Evolutionary conservation across 2,329 filamentous ascomycete species (phyloP), one percentile per base, ranked within the genome.

Genomic region (Calonectria pseudoreteaudii): DNA sequence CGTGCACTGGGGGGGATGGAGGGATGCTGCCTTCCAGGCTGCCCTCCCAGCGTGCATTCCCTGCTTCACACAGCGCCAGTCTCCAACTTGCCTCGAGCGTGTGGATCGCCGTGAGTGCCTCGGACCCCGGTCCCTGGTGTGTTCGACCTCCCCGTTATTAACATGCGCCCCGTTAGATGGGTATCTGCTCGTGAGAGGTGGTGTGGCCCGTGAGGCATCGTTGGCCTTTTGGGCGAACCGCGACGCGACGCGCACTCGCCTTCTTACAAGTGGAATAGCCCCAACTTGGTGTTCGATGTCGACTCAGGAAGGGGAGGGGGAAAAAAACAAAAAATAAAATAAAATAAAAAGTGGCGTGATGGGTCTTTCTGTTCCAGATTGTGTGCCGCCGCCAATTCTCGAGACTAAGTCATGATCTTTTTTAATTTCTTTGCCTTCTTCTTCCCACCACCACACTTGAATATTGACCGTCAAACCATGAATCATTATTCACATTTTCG

Each of bases 231-330:
- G 47, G 60, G 50, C 38, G 56, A 70, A 49, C 64, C 68, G 68
- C 49, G 72, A 68, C 72, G 72, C 72, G 72, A 58, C 72, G 72
- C 72, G 72, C 65, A 72, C 68, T 31, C 66, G 38, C 50, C 41
- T 49, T 56, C 49, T 64, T 34, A 31, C 53, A 66, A 56, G 52
- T 56, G 52, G 52, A 16, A 56, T 56, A 34, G 52, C 30, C 52
- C 52, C 38, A 41, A 41, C 38, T 23, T 30, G 34, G 36, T 41
- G 34, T n/a, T 34, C 4, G 20, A n/a, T 26, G 23, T 53, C 50
- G 50, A 44, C 36, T 47, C 47, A 64, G 34, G 16, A 16, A n/a
- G 31, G 18, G 13, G 31, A 41, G 62, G 18, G 23, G 3, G 26
- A 38, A 66, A 36, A 31, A 18, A 60, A n/a, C n/a, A n/a, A n/a